Percentiles rank a stretch among this genome's conserved stretches.
Conservation (phyloP, 257 asterid species). For the Solanum bulbocastanum region DNA sequence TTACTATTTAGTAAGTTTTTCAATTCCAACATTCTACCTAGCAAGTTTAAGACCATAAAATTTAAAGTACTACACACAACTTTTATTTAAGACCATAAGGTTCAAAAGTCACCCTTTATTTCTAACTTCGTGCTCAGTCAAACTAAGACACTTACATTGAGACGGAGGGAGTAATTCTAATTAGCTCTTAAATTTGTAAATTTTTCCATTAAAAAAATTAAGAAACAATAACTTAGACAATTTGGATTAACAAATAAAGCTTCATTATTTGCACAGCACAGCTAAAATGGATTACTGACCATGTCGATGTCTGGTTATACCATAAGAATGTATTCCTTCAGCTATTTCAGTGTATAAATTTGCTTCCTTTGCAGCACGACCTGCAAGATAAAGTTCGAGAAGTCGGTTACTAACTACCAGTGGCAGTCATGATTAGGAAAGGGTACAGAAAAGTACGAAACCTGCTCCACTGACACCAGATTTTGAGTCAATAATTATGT, state of each 20-base stretch:
- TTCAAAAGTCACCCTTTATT: neutral
- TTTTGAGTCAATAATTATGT: slow-evolving; percentile 85
- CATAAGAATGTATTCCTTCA: slow-evolving; percentile 89
- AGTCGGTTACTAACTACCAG: slow-evolving; percentile 1
- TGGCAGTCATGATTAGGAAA: neutral
- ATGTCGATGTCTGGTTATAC: slow-evolving; percentile 84
- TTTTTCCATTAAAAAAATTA: neutral
- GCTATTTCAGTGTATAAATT: slow-evolving; percentile 94
- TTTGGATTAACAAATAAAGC: neutral
- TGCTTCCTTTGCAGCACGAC: slow-evolving; percentile 95
- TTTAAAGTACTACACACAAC: neutral
- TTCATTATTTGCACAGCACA: neutral
- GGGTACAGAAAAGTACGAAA: slow-evolving; percentile 13
- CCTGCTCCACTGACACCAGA: slow-evolving; percentile 99
- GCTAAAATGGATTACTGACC: slow-evolving; percentile 37
- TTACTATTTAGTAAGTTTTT: neutral
- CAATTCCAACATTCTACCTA: neutral
- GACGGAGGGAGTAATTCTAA: neutral
- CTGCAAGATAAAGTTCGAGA: slow-evolving; percentile 22
- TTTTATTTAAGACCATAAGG: neutral
- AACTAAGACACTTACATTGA: neutral
- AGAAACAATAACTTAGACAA: neutral
- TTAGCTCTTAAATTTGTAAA: neutral
- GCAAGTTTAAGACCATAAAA: neutral
- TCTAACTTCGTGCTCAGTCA: neutral